Conservation (phyloP, 805 yeast genomes). For the Jamesozyma hellenica region DNA sequence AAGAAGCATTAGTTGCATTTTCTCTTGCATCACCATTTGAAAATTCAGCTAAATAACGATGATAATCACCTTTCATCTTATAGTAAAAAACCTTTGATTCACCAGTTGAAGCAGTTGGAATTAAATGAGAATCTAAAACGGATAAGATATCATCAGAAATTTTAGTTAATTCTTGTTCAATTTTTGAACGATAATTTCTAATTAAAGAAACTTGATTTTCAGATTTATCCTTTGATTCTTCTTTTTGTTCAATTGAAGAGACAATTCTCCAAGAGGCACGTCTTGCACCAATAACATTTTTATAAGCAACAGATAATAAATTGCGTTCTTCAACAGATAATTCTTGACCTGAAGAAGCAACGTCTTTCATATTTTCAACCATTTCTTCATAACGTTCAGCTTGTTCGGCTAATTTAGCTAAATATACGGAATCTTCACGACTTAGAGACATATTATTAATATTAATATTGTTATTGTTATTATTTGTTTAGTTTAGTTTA, state of each 20-base stretch:
- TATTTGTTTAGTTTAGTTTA: not conserved
- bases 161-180: slow-evolving; percentile 83
- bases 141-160: slow-evolving; percentile 89
- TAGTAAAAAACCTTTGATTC: slow-evolving; percentile 97
- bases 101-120: slow-evolving; percentile 90
- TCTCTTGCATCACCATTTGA: slow-evolving; percentile 86
- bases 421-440: slow-evolving; percentile 96
- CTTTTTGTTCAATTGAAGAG: slow-evolving; percentile 95
- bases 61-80: slow-evolving; percentile 99
- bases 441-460: slow-evolving; percentile 46
- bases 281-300: slow-evolving; percentile 97
- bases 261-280: slow-evolving; percentile 99
- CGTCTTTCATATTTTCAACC: slow-evolving; percentile 97
- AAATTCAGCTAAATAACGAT: slow-evolving; percentile 97
- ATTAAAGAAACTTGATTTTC: slow-evolving; percentile 82
- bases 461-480: not conserved
- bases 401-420: slow-evolving; percentile 97
- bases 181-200: slow-evolving; percentile 89
- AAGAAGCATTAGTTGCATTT: slow-evolving; percentile 82
- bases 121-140: slow-evolving; percentile 80
- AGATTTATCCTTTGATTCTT: slow-evolving; percentile 82
- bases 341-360: slow-evolving; percentile 92
- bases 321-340: slow-evolving; percentile 96
- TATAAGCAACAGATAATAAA: slow-evolving; percentile 92
- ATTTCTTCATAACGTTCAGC: slow-evolving; percentile 99